phyloP scores from a whole-genome alignment of 23 red algal species.

The Gracilaria gracilis region DNA sequence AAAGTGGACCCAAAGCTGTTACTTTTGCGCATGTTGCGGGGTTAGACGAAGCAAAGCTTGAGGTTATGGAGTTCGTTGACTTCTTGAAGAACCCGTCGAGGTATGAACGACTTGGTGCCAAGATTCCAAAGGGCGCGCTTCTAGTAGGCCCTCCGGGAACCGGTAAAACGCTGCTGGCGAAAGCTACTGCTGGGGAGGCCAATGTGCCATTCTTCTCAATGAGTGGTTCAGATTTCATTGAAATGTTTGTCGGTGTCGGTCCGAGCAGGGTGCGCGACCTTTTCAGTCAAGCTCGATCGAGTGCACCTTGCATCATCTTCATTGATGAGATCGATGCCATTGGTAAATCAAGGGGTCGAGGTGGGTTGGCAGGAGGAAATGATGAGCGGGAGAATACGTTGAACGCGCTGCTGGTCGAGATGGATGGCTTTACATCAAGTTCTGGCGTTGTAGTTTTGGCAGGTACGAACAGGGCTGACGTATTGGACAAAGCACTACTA shows the following conservation, averaged over 20 bases:
- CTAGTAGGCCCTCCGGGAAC: conserved; percentile 97
- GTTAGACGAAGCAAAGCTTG: conserved; percentile 98
- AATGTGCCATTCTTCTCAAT: conserved; percentile 99
- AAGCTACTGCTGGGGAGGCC: conserved; percentile 95
- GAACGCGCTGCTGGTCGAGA: conserved; percentile 98
- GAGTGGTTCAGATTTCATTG: conserved; percentile 99
- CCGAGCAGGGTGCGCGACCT: conserved; percentile 95
- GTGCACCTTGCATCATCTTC: conserved; percentile 98
- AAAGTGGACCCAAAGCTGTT: conserved; percentile 53
- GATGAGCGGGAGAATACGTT: conserved; percentile 99
- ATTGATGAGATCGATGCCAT: conserved; percentile 99
- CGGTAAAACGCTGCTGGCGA: conserved; percentile 98
- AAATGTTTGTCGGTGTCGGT: conserved; percentile 99
- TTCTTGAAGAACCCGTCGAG: conserved; percentile 90
- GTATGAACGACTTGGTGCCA: conserved; percentile 92
- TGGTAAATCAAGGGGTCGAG: conserved; percentile 90
- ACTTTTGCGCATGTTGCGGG: conserved; percentile 95
- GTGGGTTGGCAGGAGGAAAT: conserved; percentile 95
- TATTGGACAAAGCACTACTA: conserved; percentile 96
- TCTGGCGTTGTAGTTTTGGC: conserved; percentile 95
- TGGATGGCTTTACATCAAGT: conserved; percentile 96
- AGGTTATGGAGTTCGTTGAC: conserved; percentile 99
- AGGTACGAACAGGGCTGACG: conserved; percentile 97
- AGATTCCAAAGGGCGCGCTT: conserved; percentile 98
- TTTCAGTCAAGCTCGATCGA: conserved; percentile 88